phyloP scores from a whole-genome alignment of 495 filamentous ascomycete species.

The Neurospora sp. region DNA sequence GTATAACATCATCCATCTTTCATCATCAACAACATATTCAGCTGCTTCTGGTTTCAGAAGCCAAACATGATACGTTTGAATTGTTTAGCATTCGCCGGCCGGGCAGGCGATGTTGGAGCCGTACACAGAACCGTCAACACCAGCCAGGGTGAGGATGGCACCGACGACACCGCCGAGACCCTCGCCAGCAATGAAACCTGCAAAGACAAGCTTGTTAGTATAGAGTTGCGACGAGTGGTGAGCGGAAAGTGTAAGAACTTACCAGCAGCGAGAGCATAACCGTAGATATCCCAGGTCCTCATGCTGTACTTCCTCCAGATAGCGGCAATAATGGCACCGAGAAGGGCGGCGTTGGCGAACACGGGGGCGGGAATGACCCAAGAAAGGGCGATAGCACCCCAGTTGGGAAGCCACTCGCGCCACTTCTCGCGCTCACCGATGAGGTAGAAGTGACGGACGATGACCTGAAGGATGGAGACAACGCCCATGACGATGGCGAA shows the following conservation, averaged over 20 bases:
- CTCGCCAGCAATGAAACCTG: slow-evolving; percentile 51
- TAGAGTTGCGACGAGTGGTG: too few species aligned
- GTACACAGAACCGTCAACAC: slow-evolving; percentile 35
- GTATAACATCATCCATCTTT: not conserved
- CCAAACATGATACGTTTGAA: not conserved
- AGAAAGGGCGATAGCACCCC: slow-evolving; percentile 54
- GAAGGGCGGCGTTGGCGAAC: slow-evolving; percentile 41
- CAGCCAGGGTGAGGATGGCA: slow-evolving; percentile 44
- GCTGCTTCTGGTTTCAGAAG: not conserved
- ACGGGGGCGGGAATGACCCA: slow-evolving; percentile 43
- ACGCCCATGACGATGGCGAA: slow-evolving; percentile 47
- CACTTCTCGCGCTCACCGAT: slow-evolving; percentile 37
- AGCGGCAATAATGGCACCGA: slow-evolving; percentile 47
- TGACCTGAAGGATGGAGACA: slow-evolving; percentile 38
- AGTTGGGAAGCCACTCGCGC: slow-evolving; percentile 53
- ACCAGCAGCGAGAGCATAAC: slow-evolving; percentile 58
- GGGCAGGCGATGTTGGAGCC: slow-evolving; percentile 44
- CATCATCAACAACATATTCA: not conserved
- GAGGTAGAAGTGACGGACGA: slow-evolving; percentile 50
- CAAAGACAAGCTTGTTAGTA: too few species aligned
- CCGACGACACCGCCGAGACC: slow-evolving; percentile 55
- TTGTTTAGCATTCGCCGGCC: slow-evolving; percentile 10
- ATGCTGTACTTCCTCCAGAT: slow-evolving; percentile 50
- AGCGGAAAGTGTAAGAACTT: too few species aligned
- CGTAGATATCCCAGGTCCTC: slow-evolving; percentile 47